Evolutionary conservation across 2,329 filamentous ascomycete species (phyloP), one percentile per base, ranked within the genome.

Genomic region (Coniella lustricola): DNA sequence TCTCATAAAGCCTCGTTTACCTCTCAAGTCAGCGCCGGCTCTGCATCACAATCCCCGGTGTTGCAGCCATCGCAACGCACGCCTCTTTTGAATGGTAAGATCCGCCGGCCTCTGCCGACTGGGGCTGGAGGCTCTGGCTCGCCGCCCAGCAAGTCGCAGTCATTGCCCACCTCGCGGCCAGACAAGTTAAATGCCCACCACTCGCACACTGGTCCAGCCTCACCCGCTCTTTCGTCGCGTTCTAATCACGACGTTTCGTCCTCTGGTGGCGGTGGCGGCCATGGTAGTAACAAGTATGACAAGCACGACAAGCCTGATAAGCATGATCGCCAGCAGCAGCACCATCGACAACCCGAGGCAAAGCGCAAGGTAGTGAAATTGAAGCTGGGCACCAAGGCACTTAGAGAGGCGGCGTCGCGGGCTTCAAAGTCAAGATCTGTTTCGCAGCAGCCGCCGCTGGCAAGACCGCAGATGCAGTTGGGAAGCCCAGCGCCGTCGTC

Each of bases 321-420:
- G n/a, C 22, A 43, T 44, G 7, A 44, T 44, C 36, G 44, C 48
- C 5, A 31, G 31, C 7, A 29, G 5, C 5, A 29, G 5, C 25
- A 29, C 25, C 5, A 29, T 29, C 25, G 10, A 5, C 25, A 29
- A 10, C 25, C 5, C 5, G 7, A 44, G 42, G 37, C 35, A 33
- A 48, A 37, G 4, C 49, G 50, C 16, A 50, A 44, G 33, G 32
- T 54, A 3, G 39, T 54, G 20, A 52, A 54, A 39, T 37, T 54
- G 21, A 54, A 52, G 44, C 39, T 52, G 31, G 44, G 38, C 29
- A 39, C 33, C 20, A 36, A 32, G 31, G 18, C 17, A 35, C 36
- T 40, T 14, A n/a, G 36, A 14, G 44, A 45, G 9, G 20, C 21
- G 7, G 43, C 43, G 3, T 35, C 33, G 2, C 22, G 33, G 18